Percentiles rank a stretch among this genome's conserved stretches.
Conservation (phyloP, 192 early-diverging fungal genomes). For the Entomortierella lignicola region DNA sequence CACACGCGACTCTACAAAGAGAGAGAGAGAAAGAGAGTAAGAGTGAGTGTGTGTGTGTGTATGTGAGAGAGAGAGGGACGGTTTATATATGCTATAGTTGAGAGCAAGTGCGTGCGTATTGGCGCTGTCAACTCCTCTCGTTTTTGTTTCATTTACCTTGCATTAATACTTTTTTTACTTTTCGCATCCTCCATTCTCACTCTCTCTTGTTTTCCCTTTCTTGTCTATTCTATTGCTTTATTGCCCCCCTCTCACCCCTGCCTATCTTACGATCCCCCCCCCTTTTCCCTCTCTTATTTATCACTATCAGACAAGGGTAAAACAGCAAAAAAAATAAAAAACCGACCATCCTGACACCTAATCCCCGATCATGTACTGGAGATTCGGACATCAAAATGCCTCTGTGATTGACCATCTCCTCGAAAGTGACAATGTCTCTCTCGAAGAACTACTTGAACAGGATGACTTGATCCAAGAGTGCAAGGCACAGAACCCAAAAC, state of each 20-base stretch:
- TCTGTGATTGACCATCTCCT: constrained; percentile 94
- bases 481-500: constrained; percentile 90
- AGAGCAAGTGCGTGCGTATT: too few species aligned
- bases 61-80: too few species aligned
- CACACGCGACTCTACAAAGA: too few species aligned
- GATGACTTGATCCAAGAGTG: constrained; percentile 95
- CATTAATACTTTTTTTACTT: neutral
- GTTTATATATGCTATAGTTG: too few species aligned
- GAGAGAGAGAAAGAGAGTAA: too few species aligned
- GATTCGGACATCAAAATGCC: constrained; percentile 92
- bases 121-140: too few species aligned
- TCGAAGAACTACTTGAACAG: constrained; percentile 93
- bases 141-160: too few species aligned
- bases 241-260: neutral
- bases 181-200: neutral
- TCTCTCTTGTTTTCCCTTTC: neutral
- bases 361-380: constrained; percentile 81
- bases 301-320: too few species aligned
- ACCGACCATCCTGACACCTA: neutral
- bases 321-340: too few species aligned
- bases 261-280: neutral
- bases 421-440: constrained; percentile 88
- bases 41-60: too few species aligned
- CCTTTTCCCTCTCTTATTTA: neutral
- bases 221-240: neutral